A percentile compares a stretch with the other conserved stretches of the same genome.
phyloP scores from a whole-genome alignment of 2,329 filamentous ascomycete genomes.

The Aspergillus versicolor region DNA sequence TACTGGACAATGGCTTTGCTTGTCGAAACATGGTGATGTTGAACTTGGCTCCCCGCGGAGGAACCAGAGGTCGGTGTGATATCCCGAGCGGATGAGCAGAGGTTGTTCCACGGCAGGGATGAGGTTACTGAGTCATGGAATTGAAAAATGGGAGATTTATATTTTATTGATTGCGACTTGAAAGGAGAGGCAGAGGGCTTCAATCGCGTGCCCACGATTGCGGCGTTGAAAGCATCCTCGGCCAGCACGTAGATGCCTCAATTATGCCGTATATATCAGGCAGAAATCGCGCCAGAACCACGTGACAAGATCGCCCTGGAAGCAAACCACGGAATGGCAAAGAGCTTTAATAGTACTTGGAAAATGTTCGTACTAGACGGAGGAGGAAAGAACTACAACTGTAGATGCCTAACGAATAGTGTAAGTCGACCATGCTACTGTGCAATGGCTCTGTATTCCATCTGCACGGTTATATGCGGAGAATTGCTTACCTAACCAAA shows the following conservation, averaged over 20 bases:
- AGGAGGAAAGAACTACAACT: too few species aligned
- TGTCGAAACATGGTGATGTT: slow-evolving; percentile 32
- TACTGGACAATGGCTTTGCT: slow-evolving; percentile 30
- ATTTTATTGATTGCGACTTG: background rate
- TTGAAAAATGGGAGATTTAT: background rate
- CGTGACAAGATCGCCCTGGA: too few species aligned
- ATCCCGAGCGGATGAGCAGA: background rate
- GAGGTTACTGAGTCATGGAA: background rate
- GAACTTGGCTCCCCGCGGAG: slow-evolving; percentile 10
- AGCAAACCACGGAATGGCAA: too few species aligned
- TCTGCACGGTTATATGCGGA: too few species aligned
- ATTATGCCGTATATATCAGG: background rate
- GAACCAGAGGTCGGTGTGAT: background rate
- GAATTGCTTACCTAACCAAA: too few species aligned
- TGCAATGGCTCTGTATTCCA: too few species aligned
- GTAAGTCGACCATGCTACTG: too few species aligned
- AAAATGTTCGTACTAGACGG: too few species aligned
- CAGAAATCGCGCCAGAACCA: background rate
- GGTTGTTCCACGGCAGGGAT: background rate
- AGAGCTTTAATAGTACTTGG: too few species aligned
- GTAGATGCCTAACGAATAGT: too few species aligned
- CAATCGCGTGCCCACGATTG: slow-evolving; percentile 6
- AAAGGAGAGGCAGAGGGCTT: background rate
- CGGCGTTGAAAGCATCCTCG: slow-evolving; percentile 10
- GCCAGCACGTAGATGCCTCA: background rate